Evolutionary conservation across 2,329 filamentous ascomycete genomes (phyloP), one percentile per base, ranked within the genome.

Genomic region (Helotiales sp.): DNA sequence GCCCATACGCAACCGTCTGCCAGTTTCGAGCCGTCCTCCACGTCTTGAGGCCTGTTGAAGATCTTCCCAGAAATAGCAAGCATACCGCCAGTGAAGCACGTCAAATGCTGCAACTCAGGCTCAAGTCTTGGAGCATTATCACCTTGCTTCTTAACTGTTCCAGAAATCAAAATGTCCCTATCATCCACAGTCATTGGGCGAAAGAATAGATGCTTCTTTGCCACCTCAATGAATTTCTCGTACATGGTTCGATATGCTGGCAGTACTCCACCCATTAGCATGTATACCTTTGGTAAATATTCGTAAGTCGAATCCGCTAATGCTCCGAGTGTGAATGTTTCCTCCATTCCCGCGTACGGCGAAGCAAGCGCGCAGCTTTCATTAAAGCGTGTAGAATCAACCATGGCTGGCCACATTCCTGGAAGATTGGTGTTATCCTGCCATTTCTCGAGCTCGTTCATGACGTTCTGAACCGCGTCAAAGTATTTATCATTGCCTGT

Each of bases 1-100:
- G 79, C 79, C 76, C 83, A 88, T 5, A 87, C 76, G 63, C 86
- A 89, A 3, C 85, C 86, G 54, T 86, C 77, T 1, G 85, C 81
- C 4, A 89, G 74, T 64, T 81, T 81, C 42, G 75, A 74, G 2
- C 82, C 86, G 25, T 81, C 76, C 1, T 79, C 75, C 3, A 88
- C 69, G 51, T 88, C 82, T 2, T 81, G 76, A 0, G 76, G 75
- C 1, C 74, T 76, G 48, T 77, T 67, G 63, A 89, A 82, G 29
- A 91, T 75, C 60, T 80, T 83, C 1, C 87, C 86, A 1, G 83
- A 86, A 40, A 92, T 80, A 1, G 79, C 88, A 44, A 89, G 85
- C 77, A 89, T 86, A 13, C 88, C 89, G 3, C 89, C 89, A 2
- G 82, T 77, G 67, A 90, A 93, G 72, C 89, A 93, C 1, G 82